phyloP scores from a whole-genome alignment of 306 rosid species.

The Ziziphus jujuba region DNA sequence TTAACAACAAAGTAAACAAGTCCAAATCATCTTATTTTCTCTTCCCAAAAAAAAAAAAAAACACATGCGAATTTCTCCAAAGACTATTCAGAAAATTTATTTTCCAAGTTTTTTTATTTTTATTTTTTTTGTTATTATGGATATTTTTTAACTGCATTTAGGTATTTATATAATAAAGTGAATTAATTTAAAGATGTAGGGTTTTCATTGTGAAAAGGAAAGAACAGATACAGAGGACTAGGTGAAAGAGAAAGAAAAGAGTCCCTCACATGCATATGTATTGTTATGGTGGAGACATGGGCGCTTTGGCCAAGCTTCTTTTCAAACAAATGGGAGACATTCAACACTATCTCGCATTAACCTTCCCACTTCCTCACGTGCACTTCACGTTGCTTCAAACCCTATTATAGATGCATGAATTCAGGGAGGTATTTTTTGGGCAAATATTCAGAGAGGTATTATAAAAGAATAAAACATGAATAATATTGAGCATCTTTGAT shows the following conservation, averaged over 20 bases:
- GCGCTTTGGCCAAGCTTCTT: slow-evolving; percentile 37
- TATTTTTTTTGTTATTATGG: too few species aligned
- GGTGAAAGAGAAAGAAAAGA: background rate
- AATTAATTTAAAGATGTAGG: too few species aligned
- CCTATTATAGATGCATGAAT: background rate
- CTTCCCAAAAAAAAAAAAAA: too few species aligned
- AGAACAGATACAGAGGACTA: slow-evolving; percentile 15
- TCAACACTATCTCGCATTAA: slow-evolving; percentile 37
- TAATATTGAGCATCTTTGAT: too few species aligned
- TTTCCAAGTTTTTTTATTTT: too few species aligned
- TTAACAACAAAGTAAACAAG: too few species aligned
- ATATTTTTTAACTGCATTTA: too few species aligned
- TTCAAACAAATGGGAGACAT: slow-evolving; percentile 41
- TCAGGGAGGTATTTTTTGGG: background rate
- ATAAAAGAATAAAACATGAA: too few species aligned
- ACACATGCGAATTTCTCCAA: too few species aligned
- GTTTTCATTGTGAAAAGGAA: background rate
- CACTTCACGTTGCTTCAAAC: slow-evolving; percentile 30
- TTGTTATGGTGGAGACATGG: slow-evolving; percentile 40
- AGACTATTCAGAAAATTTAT: too few species aligned
- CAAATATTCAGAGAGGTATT: background rate
- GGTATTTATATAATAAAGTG: too few species aligned
- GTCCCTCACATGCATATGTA: slow-evolving; percentile 33
- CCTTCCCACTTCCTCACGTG: slow-evolving; percentile 39
- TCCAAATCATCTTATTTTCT: too few species aligned